These are phyloP conservation scores for Nannizzia gypsea DNA, from an alignment of 2,329 filamentous ascomycete genomes.

Conservation along the genomic window DNA sequence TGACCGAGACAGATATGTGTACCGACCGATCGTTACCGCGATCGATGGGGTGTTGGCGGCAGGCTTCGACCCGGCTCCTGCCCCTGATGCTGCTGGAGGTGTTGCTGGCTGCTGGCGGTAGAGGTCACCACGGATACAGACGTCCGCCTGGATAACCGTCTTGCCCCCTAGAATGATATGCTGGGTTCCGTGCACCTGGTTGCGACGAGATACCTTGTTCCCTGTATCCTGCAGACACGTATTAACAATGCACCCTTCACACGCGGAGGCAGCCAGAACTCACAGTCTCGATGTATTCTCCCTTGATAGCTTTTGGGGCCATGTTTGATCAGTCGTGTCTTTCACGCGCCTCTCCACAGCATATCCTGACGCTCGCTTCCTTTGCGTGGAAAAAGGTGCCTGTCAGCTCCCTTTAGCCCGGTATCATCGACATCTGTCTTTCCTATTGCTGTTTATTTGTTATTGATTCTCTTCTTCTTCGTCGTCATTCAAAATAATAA, in stretches of 20 bases:
- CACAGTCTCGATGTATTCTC: slow-evolving; percentile 96
- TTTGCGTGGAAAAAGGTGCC: too few relatives aligned
- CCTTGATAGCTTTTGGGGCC: slow-evolving; percentile 67
- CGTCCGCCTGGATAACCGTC: slow-evolving; percentile 90
- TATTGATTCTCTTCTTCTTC: not conserved
- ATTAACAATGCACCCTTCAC: slow-evolving; percentile 8
- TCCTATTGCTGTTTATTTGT: not conserved
- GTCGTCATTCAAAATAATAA: not conserved
- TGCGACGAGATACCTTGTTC: slow-evolving; percentile 93
- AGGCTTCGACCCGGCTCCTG: slow-evolving; percentile 18
- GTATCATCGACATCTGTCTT: not conserved
- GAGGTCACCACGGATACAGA: slow-evolving; percentile 85
- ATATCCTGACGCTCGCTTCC: too few relatives aligned
- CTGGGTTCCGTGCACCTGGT: slow-evolving; percentile 83
- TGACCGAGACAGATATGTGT: slow-evolving; percentile 73
- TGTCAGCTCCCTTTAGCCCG: not conserved
- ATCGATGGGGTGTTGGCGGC: slow-evolving; percentile 24
- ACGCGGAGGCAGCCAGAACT: slow-evolving; percentile 18
- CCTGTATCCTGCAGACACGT: slow-evolving; percentile 64
- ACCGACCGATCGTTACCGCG: slow-evolving; percentile 76
- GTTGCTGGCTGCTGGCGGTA: slow-evolving; percentile 42
- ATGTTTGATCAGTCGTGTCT: slow-evolving; percentile 34
- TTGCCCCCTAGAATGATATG: slow-evolving; percentile 97
- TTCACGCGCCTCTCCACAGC: not conserved
- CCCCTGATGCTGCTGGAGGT: slow-evolving; percentile 25